Evolutionary conservation across 2,329 filamentous ascomycete genomes (phyloP), one percentile per base, ranked within the genome.

Genomic region (Colletotrichum musicola): DNA sequence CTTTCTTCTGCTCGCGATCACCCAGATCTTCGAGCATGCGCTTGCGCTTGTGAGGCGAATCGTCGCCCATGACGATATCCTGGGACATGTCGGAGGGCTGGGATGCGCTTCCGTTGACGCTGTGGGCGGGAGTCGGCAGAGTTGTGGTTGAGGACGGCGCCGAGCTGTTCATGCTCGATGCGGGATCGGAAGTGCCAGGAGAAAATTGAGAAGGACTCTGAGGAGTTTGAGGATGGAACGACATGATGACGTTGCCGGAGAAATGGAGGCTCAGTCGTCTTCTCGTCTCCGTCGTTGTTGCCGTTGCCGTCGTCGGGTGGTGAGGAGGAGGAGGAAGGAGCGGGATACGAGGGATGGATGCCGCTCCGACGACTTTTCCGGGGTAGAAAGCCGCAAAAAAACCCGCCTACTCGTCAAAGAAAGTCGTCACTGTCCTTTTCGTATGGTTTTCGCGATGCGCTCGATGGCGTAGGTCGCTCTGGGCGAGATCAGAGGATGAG

Each of bases 181-280:
- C 81, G 73, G 80, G 81, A 74, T 87, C 86, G 76, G 82, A 85
- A 73, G 83, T 86, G 74, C 82, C 85, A 71, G 86, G 85, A 72
- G 86, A 89, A 76, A 85, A 83, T 77, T 89, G 86, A 77, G 87
- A 89, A 77, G 89, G 89, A 78, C 89, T 91, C 83, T 90, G 88
- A 77, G 89, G 89, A 74, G 89, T 91, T 75, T 88, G 88, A 74
- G 89, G 89, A 78, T 90, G 88, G 84, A 88, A 89, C 81, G 87
- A 89, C 88, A 90, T 90, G 79, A 79, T 86, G 82, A 79, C 77
- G 75, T 73, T 78, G 74, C 74, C 71, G 73, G 70, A 71, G 75
- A 71, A 74, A 71, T 69, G 64, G 62, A 69, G 47, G 14, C 55
- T 65, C 62, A 42, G 9, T 66, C 44, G 35, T 69, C 63, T 46